Base-by-base conservation (phyloP, 202 grass and related monocot species). In the Setaria viridis region DNA sequence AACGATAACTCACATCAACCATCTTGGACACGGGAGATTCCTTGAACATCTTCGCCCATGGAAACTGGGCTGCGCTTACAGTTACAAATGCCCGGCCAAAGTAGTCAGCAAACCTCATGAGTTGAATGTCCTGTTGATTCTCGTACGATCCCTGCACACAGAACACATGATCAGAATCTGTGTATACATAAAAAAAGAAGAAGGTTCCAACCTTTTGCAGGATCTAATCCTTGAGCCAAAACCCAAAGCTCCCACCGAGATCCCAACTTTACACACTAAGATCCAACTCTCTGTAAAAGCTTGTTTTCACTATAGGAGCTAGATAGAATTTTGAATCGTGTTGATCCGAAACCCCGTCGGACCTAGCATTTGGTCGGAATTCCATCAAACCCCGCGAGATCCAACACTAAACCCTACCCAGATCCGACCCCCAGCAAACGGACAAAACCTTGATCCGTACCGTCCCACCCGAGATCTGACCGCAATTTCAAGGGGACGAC, bases 91-190 rank as follows among this genome's bases (percentile, higher is more conserved):
- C 87, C 5, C 94, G 73, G 59, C 92, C 97, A 75, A 99, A 97
- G 86, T 97, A 99, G 79, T 99, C 94, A 7, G 97, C 94, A 43
- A 99, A 99, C 62, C 97, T 86, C 97, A 97, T 99, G 71, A 99
- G 97, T 37, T 97, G 94, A 84, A 99, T 99, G 62, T 93, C 90
- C 67, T 97, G 87, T 54, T 91, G 91, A 50, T 90, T 89, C 85
- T 97, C 97, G 42, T 99, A 99, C 4, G 92, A 91, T 73, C 30
- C 94, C 95, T 98, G 83, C 68, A 67, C 79, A 77, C 35, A 78
- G 37, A 57, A 72, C 11, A 70, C 71, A 72, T 19, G 74, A 70
- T 68, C 46, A 29, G 75, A 80, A 84, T 83, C 59, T 59, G 39
- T 41, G 9, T 29, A 20, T 15, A 63, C 25, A 41, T 25, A 47